Evolutionary conservation across 306 rosid genomes (phyloP).

Genomic region (Oemleria cerasiformis): DNA sequence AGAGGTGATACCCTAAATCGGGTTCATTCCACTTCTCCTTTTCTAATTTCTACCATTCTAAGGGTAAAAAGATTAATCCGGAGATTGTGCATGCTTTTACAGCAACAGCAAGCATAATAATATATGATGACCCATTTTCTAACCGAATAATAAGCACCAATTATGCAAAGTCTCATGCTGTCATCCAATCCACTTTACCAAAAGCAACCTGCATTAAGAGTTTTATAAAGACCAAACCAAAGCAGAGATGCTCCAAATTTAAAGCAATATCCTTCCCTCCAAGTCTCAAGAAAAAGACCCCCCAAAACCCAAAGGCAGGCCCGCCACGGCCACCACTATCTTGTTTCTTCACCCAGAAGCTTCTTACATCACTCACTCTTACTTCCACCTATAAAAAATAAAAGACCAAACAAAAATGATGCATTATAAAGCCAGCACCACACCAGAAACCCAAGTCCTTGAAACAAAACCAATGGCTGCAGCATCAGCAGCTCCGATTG

Average conservation of each 20-base stretch:
- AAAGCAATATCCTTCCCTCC: conserved; percentile 37
- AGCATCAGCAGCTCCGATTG: conserved; percentile 53
- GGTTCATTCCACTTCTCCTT: too few species aligned
- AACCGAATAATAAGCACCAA: conserved; percentile 31
- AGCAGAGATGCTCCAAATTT: conserved; percentile 35
- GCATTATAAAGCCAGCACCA: conserved; percentile 43
- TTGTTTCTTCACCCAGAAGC: conserved; percentile 45
- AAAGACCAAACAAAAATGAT: background rate
- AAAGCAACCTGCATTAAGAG: conserved; percentile 36
- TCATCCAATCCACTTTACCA: conserved; percentile 15
- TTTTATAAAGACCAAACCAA: conserved; percentile 24
- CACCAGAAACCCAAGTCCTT: conserved; percentile 27
- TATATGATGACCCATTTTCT: conserved; percentile 27
- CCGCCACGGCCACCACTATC: conserved; percentile 12
- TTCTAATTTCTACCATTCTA: conserved; percentile 21
- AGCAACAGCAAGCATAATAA: conserved; percentile 22
- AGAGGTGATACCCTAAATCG: too few species aligned
- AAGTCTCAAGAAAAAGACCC: conserved; percentile 3
- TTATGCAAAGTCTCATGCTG: conserved; percentile 46
- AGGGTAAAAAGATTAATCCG: conserved; percentile 30
- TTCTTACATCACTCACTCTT: conserved; percentile 24
- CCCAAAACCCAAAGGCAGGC: background rate
- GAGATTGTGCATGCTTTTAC: conserved; percentile 30
- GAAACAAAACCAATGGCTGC: conserved; percentile 50
- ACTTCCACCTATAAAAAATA: background rate